Evolutionary conservation across 257 asterid genomes (phyloP), one percentile per base, ranked within the genome.

Genomic region (Solanum okadae): DNA sequence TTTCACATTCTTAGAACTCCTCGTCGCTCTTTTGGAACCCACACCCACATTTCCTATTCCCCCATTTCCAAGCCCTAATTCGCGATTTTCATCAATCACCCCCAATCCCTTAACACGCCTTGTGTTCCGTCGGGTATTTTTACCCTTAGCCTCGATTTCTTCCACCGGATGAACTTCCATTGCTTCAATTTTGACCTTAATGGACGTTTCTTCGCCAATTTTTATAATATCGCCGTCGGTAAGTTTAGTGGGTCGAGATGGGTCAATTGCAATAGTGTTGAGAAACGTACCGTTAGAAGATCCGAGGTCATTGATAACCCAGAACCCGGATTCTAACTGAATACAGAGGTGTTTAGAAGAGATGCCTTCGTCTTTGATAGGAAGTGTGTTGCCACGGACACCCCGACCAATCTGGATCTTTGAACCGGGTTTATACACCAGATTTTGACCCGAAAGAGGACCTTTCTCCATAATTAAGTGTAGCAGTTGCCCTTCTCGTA

Each of bases 201-300:
- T 94, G 31, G 94, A 91, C 5, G 99, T 94, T 85, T 14, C 6
- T 92, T 95, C 99, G 5, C 98, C 99, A 18, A 96, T 90, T 90
- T 90, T 94, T 52, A 97, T 46, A 18, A 91, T 44, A 56, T 94
- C 96, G 0, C 94, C 93, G 31, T 92, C 92, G 5, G 94, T 89
- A 7, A 97, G 93, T 27, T 27, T 70, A 10, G 49, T 78, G 8
- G 94, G 88, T 4, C 81, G 67, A 49, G 89, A 86, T 10, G 93
- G 91, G 37, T 90, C 87, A 84, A 97, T 87, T 86, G 2, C 15
- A 25, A 5, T 33, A n/a, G 44, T 92, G 88, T 96, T 96, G 86
- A 96, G 75, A 85, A 91, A 0, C 73, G 98, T 95, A 85, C 98
- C 98, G 86, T 97, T 97, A 0, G 98, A 95, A 4, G 98, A 95